Percentiles rank a stretch among this genome's conserved stretches.
phyloP scores from a whole-genome alignment of 2,329 filamentous ascomycete species.

The Phaeosphaeriaceae sp. region DNA sequence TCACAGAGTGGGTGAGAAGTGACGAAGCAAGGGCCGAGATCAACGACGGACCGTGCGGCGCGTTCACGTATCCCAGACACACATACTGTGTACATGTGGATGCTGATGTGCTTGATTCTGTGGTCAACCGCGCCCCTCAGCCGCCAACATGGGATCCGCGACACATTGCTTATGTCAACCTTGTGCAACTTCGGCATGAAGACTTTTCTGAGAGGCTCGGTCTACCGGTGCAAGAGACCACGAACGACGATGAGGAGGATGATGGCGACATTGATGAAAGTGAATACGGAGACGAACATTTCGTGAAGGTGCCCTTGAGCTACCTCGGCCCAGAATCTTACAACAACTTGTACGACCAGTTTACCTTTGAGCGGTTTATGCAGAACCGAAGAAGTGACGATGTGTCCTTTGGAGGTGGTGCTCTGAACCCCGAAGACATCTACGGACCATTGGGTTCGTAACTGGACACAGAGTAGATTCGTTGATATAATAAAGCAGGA shows the following conservation, averaged over 20 bases:
- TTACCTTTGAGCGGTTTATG: background rate
- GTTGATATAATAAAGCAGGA: too few species aligned
- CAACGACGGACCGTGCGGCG: background rate
- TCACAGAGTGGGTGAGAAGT: background rate
- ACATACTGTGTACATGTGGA: conserved; percentile 1
- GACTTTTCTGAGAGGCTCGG: too few species aligned
- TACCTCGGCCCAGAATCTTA: background rate
- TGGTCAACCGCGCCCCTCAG: background rate
- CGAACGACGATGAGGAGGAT: too few species aligned
- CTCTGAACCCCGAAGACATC: too few species aligned
- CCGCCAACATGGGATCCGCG: background rate
- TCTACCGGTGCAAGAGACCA: too few species aligned
- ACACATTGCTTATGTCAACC: background rate
- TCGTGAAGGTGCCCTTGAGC: background rate
- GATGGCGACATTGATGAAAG: too few species aligned
- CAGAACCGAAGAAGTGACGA: background rate
- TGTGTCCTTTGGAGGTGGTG: background rate
- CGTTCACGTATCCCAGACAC: background rate
- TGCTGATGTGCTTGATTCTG: background rate
- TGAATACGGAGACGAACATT: background rate
- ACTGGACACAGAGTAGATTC: too few species aligned
- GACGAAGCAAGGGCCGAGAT: conserved; percentile 1
- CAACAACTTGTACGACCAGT: background rate
- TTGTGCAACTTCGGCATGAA: background rate
- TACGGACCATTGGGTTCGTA: too few species aligned